Conservation (phyloP, 2,329 filamentous ascomycete genomes). For the Botrytis byssoidea region DNA sequence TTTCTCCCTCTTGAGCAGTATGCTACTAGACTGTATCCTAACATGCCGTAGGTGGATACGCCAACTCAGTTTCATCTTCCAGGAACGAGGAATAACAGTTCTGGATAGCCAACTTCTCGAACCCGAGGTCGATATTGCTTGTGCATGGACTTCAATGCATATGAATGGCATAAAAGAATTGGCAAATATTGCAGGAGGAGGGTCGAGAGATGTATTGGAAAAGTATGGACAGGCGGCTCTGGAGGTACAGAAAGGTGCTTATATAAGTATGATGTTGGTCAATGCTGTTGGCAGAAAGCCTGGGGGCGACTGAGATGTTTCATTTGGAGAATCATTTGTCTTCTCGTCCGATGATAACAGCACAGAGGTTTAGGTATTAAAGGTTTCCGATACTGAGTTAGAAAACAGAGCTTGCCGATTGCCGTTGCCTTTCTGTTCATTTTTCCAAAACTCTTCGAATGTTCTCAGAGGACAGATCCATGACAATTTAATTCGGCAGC, state of each 20-base stretch:
- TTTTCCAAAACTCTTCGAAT: too few relatives aligned
- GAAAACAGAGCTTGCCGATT: too few relatives aligned
- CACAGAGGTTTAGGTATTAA: background rate
- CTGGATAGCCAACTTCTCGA: background rate
- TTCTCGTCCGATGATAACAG: too few relatives aligned
- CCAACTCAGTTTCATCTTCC: constrained; percentile 8
- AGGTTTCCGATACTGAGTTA: too few relatives aligned
- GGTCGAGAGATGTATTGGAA: background rate
- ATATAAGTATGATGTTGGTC: background rate
- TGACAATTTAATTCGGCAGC: background rate
- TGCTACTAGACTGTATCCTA: background rate
- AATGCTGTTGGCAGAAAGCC: constrained; percentile 4
- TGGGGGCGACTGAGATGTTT: background rate
- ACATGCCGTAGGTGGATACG: constrained; percentile 7
- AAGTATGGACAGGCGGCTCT: background rate
- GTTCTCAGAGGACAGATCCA: background rate
- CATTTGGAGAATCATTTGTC: too few relatives aligned
- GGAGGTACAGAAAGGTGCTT: background rate
- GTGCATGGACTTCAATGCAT: constrained; percentile 13
- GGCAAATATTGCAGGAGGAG: background rate
- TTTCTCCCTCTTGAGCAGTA: background rate
- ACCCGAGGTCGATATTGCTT: background rate
- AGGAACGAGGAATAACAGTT: background rate
- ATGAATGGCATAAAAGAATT: constrained; percentile 12
- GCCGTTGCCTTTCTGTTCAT: too few relatives aligned